Evolutionary conservation across 306 rosid species (phyloP).

Genomic region (Dicorynia guianensis): DNA sequence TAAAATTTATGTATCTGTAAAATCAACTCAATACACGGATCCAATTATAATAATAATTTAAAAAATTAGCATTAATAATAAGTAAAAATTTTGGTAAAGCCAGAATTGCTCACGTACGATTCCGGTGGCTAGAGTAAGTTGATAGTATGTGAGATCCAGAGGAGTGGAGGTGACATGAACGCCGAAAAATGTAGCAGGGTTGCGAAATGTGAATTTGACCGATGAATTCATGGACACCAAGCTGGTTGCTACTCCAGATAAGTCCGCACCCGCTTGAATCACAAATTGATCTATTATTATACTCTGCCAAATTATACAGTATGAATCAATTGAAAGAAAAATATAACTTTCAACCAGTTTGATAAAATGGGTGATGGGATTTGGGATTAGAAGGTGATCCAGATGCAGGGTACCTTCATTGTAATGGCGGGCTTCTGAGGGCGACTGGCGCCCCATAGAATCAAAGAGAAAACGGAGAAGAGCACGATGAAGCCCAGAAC

Average conservation of each 20-base stretch:
- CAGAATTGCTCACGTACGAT: slow-evolving; percentile 50
- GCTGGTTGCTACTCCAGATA: slow-evolving; percentile 84
- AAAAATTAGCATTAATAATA: too few relatives aligned
- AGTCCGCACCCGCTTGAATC: slow-evolving; percentile 90
- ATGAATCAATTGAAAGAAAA: too few relatives aligned
- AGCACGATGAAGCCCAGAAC: slow-evolving; percentile 54
- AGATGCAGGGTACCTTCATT: slow-evolving; percentile 58
- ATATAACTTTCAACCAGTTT: too few relatives aligned
- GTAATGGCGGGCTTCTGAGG: slow-evolving; percentile 75
- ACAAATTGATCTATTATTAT: slow-evolving; percentile 73
- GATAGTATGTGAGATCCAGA: slow-evolving; percentile 69
- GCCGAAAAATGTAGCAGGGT: slow-evolving; percentile 85
- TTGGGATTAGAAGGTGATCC: too few relatives aligned
- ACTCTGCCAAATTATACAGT: slow-evolving; percentile 52
- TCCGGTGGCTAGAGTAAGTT: slow-evolving; percentile 79
- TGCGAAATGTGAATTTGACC: slow-evolving; percentile 71
- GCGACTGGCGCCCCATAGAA: slow-evolving; percentile 87
- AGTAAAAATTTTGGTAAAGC: not conserved
- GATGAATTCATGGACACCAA: slow-evolving; percentile 87
- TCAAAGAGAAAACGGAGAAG: slow-evolving; percentile 73
- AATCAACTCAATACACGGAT: too few relatives aligned
- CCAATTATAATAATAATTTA: too few relatives aligned
- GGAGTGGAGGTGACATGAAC: slow-evolving; percentile 82
- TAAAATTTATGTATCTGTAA: slow-evolving; percentile 66
- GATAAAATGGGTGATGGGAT: too few relatives aligned